Conservation (phyloP, 257 asterid genomes). For the Solanum chiquidenum region DNA sequence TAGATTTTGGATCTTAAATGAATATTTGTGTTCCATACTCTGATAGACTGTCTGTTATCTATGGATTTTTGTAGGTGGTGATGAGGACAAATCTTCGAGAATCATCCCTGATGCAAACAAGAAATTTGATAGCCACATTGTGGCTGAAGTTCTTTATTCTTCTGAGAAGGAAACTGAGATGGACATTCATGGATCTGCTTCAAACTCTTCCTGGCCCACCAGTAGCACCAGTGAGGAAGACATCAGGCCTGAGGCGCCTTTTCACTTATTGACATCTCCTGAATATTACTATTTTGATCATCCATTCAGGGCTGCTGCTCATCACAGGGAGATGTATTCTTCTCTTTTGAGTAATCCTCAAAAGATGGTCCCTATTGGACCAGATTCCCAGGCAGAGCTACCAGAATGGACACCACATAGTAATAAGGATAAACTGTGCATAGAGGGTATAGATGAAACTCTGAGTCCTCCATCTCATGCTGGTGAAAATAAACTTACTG, state of each 20-base stretch:
- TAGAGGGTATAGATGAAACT: not conserved
- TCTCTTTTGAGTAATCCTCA: conserved; percentile 20
- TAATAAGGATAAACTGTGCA: not conserved
- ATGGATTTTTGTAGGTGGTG: not conserved
- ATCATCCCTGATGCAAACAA: not conserved
- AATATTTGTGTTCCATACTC: not conserved
- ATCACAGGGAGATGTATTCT: conserved; percentile 24
- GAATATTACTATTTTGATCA: conserved; percentile 22
- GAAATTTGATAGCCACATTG: not conserved
- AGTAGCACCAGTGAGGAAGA: conserved; percentile 49
- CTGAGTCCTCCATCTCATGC: not conserved
- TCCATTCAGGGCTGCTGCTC: conserved; percentile 25
- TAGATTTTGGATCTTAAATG: not conserved
- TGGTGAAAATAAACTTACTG: conserved; percentile 15
- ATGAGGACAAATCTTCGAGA: not conserved
- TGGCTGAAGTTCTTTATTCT: not conserved
- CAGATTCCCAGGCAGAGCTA: conserved; percentile 52
- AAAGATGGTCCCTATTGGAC: conserved; percentile 60
- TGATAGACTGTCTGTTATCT: not conserved
- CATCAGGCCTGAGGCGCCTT: conserved; percentile 15
- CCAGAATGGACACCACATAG: conserved; percentile 38
- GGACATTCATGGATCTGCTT: conserved; percentile 11
- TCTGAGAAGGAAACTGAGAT: not conserved
- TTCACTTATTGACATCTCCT: conserved; percentile 15
- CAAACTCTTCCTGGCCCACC: conserved; percentile 40